Percentiles rank a stretch among this genome's conserved stretches.
phyloP scores from a whole-genome alignment of 148 eudicot genomes.

The Fagopyrum homotropicum region DNA sequence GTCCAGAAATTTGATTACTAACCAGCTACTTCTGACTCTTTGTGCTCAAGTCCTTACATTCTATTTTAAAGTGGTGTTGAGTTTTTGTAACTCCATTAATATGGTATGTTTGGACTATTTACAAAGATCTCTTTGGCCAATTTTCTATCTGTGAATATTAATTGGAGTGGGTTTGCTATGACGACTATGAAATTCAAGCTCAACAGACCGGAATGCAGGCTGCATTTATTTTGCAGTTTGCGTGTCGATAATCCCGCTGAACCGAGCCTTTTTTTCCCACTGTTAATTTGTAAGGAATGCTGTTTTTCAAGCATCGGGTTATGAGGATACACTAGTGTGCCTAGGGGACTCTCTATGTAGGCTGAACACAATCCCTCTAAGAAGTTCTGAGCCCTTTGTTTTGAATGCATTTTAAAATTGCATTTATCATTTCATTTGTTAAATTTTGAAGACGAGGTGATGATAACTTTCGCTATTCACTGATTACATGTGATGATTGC shows the following conservation, averaged over 20 bases:
- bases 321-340: too few species aligned
- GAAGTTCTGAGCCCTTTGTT: background rate
- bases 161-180: constrained; percentile 28
- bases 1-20: background rate
- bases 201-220: constrained; percentile 78
- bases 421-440: background rate
- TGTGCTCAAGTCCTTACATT: background rate
- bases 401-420: background rate
- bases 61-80: background rate
- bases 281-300: too few species aligned
- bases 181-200: constrained; percentile 66
- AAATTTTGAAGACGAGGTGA: background rate
- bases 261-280: constrained; percentile 28
- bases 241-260: constrained; percentile 53
- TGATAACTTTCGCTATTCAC: background rate
- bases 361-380: background rate
- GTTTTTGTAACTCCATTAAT: background rate
- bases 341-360: too few species aligned
- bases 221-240: constrained; percentile 24
- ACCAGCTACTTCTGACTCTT: constrained; percentile 15
- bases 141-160: background rate
- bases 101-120: background rate
- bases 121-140: background rate
- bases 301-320: too few species aligned
- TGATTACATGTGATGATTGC: constrained; percentile 1